A percentile compares a stretch with the other conserved stretches of the same genome.
phyloP scores from a whole-genome alignment of 768 basidiomycete species.

The Chlorophyllum brunneum region DNA sequence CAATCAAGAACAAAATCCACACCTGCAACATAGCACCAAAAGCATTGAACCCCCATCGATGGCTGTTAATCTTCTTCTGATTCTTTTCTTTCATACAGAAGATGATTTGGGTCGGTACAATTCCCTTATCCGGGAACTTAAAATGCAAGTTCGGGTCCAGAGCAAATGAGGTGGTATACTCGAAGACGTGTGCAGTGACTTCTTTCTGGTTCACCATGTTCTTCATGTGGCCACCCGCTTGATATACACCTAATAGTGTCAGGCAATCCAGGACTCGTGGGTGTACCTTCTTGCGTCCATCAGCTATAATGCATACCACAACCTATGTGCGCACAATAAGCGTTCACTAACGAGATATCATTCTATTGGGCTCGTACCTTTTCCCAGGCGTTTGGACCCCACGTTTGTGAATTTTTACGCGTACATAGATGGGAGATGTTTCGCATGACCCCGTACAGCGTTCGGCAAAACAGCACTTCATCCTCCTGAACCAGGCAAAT shows the following conservation, averaged over 20 bases:
- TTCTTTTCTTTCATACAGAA: conserved; percentile 92
- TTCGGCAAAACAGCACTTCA: conserved; percentile 88
- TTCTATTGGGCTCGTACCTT: conserved; percentile 46
- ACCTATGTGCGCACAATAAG: conserved; percentile 43
- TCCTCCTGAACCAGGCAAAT: conserved; percentile 53
- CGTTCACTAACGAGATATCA: background rate
- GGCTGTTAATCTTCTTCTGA: conserved; percentile 95
- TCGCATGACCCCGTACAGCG: conserved; percentile 92
- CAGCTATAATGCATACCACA: conserved; percentile 89
- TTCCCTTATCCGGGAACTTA: conserved; percentile 87
- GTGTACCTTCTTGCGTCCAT: conserved; percentile 80
- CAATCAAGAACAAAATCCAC: conserved; percentile 12
- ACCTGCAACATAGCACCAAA: conserved; percentile 81
- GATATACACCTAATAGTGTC: conserved; percentile 91
- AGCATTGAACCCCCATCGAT: conserved; percentile 97
- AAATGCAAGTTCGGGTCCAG: conserved; percentile 79
- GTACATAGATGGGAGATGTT: conserved; percentile 80
- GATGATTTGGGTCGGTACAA: conserved; percentile 92
- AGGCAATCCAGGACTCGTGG: conserved; percentile 85
- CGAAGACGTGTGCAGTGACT: conserved; percentile 69
- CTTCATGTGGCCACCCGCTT: conserved; percentile 52
- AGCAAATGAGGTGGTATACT: conserved; percentile 81
- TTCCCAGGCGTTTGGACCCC: conserved; percentile 97
- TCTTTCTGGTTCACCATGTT: conserved; percentile 48
- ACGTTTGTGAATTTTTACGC: conserved; percentile 87